Percentiles rank a stretch among this genome's conserved stretches.
Conservation (phyloP, 2,329 filamentous ascomycete genomes). For the Pseudomassariella vexata region DNA sequence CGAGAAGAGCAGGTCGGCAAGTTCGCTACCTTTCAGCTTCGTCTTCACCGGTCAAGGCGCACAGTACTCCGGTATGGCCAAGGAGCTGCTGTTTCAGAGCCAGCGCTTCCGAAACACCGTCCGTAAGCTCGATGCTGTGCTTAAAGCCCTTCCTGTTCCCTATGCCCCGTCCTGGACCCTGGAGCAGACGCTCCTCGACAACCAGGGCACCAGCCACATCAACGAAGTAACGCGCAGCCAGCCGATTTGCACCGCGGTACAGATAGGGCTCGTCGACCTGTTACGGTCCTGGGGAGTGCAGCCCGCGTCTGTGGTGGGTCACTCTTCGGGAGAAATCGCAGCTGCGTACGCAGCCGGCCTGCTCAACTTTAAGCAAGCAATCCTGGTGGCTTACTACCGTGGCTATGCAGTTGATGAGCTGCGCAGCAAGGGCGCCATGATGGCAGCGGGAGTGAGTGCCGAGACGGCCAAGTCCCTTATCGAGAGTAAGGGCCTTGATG, state of each 20-base stretch:
- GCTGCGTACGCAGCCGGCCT: constrained; percentile 1
- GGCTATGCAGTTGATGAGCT: not conserved
- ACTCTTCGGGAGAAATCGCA: constrained; percentile 4
- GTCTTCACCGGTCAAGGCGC: constrained; percentile 7
- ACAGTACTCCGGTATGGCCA: constrained; percentile 8
- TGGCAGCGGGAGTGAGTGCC: no score
- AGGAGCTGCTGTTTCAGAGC: constrained; percentile 4
- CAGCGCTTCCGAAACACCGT: not conserved
- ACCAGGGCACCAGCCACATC: not conserved
- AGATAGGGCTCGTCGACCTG: not conserved
- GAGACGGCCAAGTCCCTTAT: not conserved
- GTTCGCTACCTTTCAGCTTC: no score
- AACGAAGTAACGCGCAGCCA: not conserved
- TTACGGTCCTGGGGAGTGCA: not conserved
- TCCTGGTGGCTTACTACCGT: not conserved
- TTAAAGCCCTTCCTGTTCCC: not conserved
- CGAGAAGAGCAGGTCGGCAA: no score
- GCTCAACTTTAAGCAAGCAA: not conserved
- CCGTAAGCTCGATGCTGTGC: not conserved
- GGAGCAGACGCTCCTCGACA: not conserved
- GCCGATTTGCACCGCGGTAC: constrained; percentile 2
- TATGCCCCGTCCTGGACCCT: not conserved
- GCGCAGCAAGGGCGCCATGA: no score
- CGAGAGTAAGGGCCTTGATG: constrained; percentile 11
- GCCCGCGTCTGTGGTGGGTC: not conserved